Conservation (phyloP, 2,329 filamentous ascomycete species). For the Trichoderma sp. region DNA sequence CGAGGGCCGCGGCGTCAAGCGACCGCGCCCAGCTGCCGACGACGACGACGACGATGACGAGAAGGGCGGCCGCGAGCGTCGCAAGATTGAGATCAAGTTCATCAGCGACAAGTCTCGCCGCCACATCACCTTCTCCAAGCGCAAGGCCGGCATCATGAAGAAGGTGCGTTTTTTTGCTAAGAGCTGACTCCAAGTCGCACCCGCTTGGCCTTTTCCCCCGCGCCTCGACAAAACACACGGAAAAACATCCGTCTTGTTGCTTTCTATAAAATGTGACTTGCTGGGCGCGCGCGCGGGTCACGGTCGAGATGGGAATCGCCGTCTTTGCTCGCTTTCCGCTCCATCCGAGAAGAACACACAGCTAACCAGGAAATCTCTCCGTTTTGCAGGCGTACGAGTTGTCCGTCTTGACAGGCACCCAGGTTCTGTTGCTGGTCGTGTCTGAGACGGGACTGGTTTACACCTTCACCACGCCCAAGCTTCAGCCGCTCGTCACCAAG, state of each 20-base stretch:
- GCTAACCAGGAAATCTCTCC: slow-evolving; percentile 26
- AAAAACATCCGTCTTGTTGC: background rate
- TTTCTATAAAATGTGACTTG: background rate
- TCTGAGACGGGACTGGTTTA: slow-evolving; percentile 97
- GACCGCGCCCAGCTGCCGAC: slow-evolving; percentile 78
- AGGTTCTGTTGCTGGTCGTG: slow-evolving; percentile 93
- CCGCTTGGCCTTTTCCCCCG: background rate
- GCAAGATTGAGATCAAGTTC: slow-evolving; percentile 99
- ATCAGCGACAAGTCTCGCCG: slow-evolving; percentile 99
- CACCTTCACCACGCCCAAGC: slow-evolving; percentile 97
- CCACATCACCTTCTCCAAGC: slow-evolving; percentile 99
- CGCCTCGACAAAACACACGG: background rate
- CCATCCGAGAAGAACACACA: background rate
- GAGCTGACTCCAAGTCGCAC: background rate
- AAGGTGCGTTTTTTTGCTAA: slow-evolving; percentile 67
- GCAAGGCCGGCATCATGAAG: slow-evolving; percentile 99
- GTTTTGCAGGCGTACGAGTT: slow-evolving; percentile 82
- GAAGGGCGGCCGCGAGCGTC: slow-evolving; percentile 94
- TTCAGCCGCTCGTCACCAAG: slow-evolving; percentile 97
- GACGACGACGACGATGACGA: slow-evolving; percentile 98
- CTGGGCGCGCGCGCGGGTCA: background rate
- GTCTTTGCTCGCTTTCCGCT: background rate
- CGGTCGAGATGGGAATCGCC: background rate
- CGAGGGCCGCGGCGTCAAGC: slow-evolving; percentile 85
- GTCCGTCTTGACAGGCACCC: slow-evolving; percentile 95